These are phyloP conservation scores for Pezizomycotina sp. DNA, from an alignment of 2,329 filamentous ascomycete genomes.

Conservation along the genomic window DNA sequence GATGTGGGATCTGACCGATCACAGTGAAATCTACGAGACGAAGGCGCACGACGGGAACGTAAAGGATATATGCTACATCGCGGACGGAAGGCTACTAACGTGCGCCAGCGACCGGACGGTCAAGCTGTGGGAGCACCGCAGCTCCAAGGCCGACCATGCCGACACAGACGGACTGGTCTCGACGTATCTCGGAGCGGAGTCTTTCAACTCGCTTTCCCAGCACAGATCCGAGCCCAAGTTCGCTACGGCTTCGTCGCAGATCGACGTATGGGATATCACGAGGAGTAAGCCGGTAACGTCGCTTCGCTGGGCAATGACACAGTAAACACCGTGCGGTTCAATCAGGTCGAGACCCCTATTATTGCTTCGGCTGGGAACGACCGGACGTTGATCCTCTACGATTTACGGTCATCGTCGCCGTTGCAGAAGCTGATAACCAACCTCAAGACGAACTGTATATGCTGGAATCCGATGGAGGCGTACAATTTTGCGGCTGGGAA, in stretches of 20 bases:
- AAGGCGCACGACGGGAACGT: slow-evolving; percentile 87
- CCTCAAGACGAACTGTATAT: slow-evolving; percentile 65
- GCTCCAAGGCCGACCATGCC: slow-evolving; percentile 67
- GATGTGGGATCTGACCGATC: slow-evolving; percentile 65
- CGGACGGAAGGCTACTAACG: slow-evolving; percentile 66
- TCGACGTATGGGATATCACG: slow-evolving; percentile 78
- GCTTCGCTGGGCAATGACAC: slow-evolving; percentile 43
- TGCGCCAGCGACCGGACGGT: slow-evolving; percentile 75
- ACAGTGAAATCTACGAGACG: slow-evolving; percentile 58
- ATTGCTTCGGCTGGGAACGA: slow-evolving; percentile 74
- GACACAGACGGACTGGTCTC: slow-evolving; percentile 53
- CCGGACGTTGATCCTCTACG: slow-evolving; percentile 75
- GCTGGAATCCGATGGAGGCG: slow-evolving; percentile 93
- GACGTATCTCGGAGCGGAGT: slow-evolving; percentile 67
- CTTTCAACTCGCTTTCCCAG: slow-evolving; percentile 70
- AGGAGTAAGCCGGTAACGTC: slow-evolving; percentile 71
- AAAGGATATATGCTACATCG: slow-evolving; percentile 71
- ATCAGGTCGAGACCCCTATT: slow-evolving; percentile 83
- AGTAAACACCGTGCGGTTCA: slow-evolving; percentile 75
- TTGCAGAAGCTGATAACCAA: slow-evolving; percentile 65
- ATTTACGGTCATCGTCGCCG: slow-evolving; percentile 71
- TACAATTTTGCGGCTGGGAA: slow-evolving; percentile 89
- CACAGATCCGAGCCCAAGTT: slow-evolving; percentile 67
- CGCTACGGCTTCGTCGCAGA: slow-evolving; percentile 55
- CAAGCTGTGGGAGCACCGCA: slow-evolving; percentile 67